Base-by-base conservation (phyloP, 371 early-diverging fungal genomes). In the Apophysomyces variabilis region DNA sequence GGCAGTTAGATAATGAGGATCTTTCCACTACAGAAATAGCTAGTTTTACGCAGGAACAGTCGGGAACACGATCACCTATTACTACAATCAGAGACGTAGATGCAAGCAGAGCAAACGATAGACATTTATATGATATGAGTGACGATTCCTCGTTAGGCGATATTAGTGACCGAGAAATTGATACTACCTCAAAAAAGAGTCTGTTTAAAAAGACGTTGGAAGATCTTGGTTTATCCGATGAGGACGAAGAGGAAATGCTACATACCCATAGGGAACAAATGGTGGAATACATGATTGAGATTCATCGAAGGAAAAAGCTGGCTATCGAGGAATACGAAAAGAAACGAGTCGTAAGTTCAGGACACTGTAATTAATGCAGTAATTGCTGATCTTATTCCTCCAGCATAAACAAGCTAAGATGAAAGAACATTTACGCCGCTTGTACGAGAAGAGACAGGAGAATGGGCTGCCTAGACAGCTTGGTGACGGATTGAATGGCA, bases 261-360 rank as follows among this genome's bases (percentile, higher is more conserved):
- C 61, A 71, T 18, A 66, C 73, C 1, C 68, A 77, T 44, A 57
- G 68, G 13, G 73, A 76, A 18, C 75, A 75, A 43, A 77, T 83
- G 72, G 66, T 83, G 9, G 71, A 79, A 57, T 83, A 79, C 37
- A 83, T 83, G 83, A 67, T 83, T 3, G 67, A 76, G 18, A 70
- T 79, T 8, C 75, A 83, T 39, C 46, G 71, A 38, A 47, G 83
- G 60, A 68, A 63, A 47, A 72, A 76, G 46, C 64, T 63, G 5
- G 74, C 75, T 0, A 71, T 83, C 61, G 77, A 78, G 45, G 80
- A 76, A 8, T 79, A 79, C 46, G 78, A 83, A 63, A 73, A 72
- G 11, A 79, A 79, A 58, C 72, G 70, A 58, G 63, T 68, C 50
- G 77, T 79, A 78, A 76, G 68, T 66, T 38, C 13, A 41, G 11